Base-by-base conservation (phyloP, 805 yeast genomes). In the Teunomyces panamensis region DNA sequence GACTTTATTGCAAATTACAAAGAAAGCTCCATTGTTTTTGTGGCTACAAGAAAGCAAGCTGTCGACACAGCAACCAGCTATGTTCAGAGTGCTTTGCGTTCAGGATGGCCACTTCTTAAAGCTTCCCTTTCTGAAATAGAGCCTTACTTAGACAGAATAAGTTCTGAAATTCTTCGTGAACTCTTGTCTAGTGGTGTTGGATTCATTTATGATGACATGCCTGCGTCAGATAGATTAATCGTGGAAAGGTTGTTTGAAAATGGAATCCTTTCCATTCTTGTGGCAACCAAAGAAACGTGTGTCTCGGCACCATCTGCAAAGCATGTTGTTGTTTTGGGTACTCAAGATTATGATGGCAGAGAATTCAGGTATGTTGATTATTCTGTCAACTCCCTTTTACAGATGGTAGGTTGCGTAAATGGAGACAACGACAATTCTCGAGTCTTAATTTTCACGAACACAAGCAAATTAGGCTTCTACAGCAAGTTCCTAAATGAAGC, bases 351-450 rank as follows among this genome's bases (percentile, higher is more conserved):
- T 58, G 94, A 88, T 39, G 92, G 88, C 0, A 78, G 74, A 43
- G 96, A 87, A 54, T 88, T 84, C 55, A 68, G 91, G 29, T 80
- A 77, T 52, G 63, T 83, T 37, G 87, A 85, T 60, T 91, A 89
- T 58, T 71, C 89, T 0, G 73, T 88, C 24, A 77, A 74, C 50
- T 85, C 81, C 9, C 35, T 88, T 0, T 58, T 81, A 43, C 92
- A 85, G 54, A 85, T 87, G 89, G 66, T 84, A 9, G 77, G 77
- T 8, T 60, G 71, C 44, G 62, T 71, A 49, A 80, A 82, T 1
- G 60, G 69, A 35, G 47, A 5, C 55, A 50, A 2, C 52, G 51
- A 56, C 8, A 63, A 62, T 2, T 62, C 66, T 0, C 57, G 62
- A 28, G 85, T 77, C 0, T 53, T 79, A 30, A 68, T 92, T 4